Evolutionary conservation across 169 alveolate species (phyloP), one percentile per base, ranked within the genome.

Genomic region (Plasmodium yoelii): DNA sequence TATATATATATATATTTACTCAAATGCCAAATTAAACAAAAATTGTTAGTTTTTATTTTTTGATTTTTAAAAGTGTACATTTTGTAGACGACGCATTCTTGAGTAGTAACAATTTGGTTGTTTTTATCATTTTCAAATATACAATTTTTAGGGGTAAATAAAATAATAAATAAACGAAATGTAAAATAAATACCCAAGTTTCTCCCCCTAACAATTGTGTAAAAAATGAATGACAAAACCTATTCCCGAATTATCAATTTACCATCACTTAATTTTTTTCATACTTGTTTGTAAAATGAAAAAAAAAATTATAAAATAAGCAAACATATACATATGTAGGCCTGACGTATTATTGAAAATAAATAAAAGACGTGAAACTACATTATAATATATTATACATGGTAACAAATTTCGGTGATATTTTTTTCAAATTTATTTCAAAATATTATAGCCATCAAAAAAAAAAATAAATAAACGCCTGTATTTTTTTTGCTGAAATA

Each of bases 61-160:
- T 12, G 7, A 10, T 68, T 49, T 39, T 44, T 67, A 12, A 12
- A 18, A 10, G 7, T 9, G 8, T 55, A 71, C 86, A 26, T 71
- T 55, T 55, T 71, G 69, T 24, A 71, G 86, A 49, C 34, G 46
- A 9, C n/a, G 26, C 51, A 24, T 56, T 71, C 44, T 71, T 49
- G 8, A 34, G 12, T 10, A 71, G 68, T 9, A 71, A 9, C 59
- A 13, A 42, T 55, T 71, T 71, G 6, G 70, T 10, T 6, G 1
- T 71, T 53, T 1, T 55, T 53, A 71, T 55, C 86, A 71, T 71
- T 51, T 69, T 69, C 42, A 10, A 69, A 12, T 34, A 65, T 34
- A 28, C n/a, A 1, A n/a, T 63, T 63, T 63, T 28, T 10, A 64
- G 9, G 10, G 12, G 24, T 64, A 42, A 64, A n/a, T 34, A 28